These are phyloP conservation scores for Ceratobasidium sp. DNA, from an alignment of 1,284 basidiomycete species.

Conservation along the genomic window DNA sequence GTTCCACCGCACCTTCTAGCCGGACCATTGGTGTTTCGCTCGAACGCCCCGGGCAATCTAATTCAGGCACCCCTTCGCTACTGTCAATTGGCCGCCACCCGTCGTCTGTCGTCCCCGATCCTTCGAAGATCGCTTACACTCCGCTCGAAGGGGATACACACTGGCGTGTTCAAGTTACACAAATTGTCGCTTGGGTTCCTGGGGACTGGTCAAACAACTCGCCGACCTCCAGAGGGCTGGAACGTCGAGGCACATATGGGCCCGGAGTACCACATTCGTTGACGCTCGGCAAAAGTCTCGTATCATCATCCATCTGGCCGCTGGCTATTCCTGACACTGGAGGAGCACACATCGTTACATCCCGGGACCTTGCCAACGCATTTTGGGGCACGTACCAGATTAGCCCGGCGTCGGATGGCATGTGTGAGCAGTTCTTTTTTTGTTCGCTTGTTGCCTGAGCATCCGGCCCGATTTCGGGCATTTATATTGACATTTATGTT, in stretches of 20 bases:
- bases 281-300: conserved; percentile 9
- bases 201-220: conserved; percentile 1
- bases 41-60: conserved; percentile 39
- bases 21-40: conserved; percentile 37
- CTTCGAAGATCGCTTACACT: conserved; percentile 31
- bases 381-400: conserved; percentile 42
- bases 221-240: background rate
- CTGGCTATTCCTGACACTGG: conserved; percentile 41
- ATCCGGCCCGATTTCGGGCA: background rate
- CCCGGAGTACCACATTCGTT: background rate
- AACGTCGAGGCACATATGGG: conserved; percentile 1
- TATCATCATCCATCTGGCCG: conserved; percentile 36
- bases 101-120: conserved; percentile 27
- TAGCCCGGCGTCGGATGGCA: conserved; percentile 38
- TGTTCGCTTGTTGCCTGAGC: background rate
- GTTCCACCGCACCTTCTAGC: conserved; percentile 18
- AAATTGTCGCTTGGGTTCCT: conserved; percentile 19
- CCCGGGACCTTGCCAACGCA: conserved; percentile 35
- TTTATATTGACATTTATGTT: conserved; percentile 16
- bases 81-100: conserved; percentile 41
- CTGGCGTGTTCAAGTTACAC: conserved; percentile 40
- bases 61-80: conserved; percentile 30
- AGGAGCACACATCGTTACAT: conserved; percentile 37
- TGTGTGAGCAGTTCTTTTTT: conserved; percentile 37
- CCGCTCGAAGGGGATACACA: conserved; percentile 21